These are phyloP conservation scores for Smallanthus sonchifolius DNA, from an alignment of 129 eudicot genomes.

Conservation along the genomic window DNA sequence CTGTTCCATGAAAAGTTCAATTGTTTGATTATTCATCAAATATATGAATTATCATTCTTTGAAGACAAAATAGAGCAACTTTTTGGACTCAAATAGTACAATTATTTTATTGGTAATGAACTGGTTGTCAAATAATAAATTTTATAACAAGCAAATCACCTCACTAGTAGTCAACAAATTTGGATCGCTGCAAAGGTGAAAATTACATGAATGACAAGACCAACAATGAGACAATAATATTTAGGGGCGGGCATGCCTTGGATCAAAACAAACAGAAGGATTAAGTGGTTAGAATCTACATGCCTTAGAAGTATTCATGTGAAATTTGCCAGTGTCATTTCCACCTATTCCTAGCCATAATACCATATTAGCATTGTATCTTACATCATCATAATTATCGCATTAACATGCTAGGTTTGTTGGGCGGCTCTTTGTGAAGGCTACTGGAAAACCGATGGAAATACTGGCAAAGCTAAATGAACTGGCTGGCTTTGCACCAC, in stretches of 20 bases:
- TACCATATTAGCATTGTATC: not conserved
- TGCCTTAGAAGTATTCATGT: not conserved
- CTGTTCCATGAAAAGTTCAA: not conserved
- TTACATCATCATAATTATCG: not conserved
- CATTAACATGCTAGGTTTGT: slow-evolving; percentile 49
- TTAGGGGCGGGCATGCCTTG: not conserved
- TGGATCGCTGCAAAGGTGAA: not conserved
- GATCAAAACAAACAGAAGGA: not conserved
- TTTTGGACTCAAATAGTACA: not conserved
- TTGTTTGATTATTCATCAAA: not conserved
- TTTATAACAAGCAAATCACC: not conserved
- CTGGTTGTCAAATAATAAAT: not conserved
- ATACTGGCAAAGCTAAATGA: slow-evolving; percentile 62
- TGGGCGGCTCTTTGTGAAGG: slow-evolving; percentile 76
- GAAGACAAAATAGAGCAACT: not conserved
- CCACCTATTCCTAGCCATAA: not conserved
- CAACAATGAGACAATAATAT: not conserved
- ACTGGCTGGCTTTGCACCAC: slow-evolving; percentile 70
- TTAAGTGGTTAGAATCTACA: not conserved
- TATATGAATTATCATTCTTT: not conserved
- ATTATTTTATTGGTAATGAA: not conserved
- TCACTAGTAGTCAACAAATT: not conserved
- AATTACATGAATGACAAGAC: not conserved
- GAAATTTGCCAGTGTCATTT: not conserved
- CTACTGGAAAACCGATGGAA: slow-evolving; percentile 57